Evolutionary conservation across 75 land plant species (phyloP), one percentile per base, ranked within the genome.

Genomic region (Adiantum capillusveneris): DNA sequence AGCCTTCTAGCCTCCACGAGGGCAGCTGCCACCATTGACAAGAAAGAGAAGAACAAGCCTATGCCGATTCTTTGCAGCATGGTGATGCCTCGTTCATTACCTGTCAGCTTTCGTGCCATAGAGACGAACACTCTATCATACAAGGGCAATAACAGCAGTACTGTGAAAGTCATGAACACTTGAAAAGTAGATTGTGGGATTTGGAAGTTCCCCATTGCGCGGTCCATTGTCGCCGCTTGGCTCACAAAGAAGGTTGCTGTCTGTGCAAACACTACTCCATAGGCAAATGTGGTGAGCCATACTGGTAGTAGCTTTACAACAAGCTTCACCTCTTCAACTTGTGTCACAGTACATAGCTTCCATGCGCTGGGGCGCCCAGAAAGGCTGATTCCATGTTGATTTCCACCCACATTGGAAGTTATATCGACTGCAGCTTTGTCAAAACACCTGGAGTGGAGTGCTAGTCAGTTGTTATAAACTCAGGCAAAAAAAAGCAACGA

Each of bases 1-100:
- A 76, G 58, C 55, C 90, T 70, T 59, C 66, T 74, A 24, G 65
- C 12, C 64, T 86, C 90, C 1, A 75, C 78, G 17, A 79, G 24
- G 7, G 86, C 86, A 1, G 93, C 83, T 20, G 77, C 63, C 1
- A 71, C 80, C 84, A 84, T 81, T n/a, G 72, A 67, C 9, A 91
- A 14, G 0, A 78, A 57, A 5, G 88, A 78, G 17, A 82, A 0
- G 45, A 82, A 30, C 26, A 81, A 37, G 0, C 97, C 97, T 6
- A 73, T 20, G 26, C 97, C 93, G 11, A 91, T 84, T 26, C 88
- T 70, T 52, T 85, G 88, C 22, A 85, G 69, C 61, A 49, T 42
- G 0, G 71, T 59, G 18, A 77, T 62, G 16, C 79, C 79, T 1
- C 61, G 49, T 19, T 55, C 62, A 14, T 61, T 45, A 0, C 66